A percentile compares a stretch with the other conserved stretches of the same genome.
These are phyloP conservation scores for Populus deltoides DNA, from an alignment of 345 rosid genomes.

Conservation along the genomic window DNA sequence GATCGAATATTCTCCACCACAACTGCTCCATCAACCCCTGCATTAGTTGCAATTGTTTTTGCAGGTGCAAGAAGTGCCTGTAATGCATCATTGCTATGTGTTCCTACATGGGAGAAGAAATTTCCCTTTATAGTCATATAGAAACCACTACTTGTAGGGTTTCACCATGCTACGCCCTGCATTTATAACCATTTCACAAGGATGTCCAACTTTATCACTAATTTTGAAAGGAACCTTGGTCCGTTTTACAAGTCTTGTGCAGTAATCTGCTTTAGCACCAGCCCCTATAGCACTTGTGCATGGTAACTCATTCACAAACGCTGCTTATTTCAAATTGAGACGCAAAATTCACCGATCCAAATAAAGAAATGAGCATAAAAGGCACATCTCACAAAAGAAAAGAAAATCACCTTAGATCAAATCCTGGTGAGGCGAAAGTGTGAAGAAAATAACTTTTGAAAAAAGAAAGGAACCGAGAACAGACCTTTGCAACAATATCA, in stretches of 20 bases:
- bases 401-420: not conserved
- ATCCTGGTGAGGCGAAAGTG: not conserved
- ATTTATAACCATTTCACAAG: not conserved
- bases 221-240: not conserved
- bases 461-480: slow-evolving; percentile 1
- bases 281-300: too few relatives aligned
- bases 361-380: not conserved
- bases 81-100: too few relatives aligned
- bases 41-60: slow-evolving; percentile 69
- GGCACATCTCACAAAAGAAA: not conserved
- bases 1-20: slow-evolving; percentile 67
- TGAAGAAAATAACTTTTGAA: not conserved
- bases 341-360: too few relatives aligned
- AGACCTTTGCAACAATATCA: slow-evolving; percentile 60
- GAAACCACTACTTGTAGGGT: not conserved
- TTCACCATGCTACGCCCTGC: not conserved
- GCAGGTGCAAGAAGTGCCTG: slow-evolving; percentile 86
- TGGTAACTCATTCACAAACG: too few relatives aligned
- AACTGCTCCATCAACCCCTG: slow-evolving; percentile 72
- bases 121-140: not conserved
- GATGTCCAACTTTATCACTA: not conserved
- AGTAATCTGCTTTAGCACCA: too few relatives aligned
- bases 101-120: slow-evolving; percentile 40
- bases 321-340: too few relatives aligned
- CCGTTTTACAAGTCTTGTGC: too few relatives aligned